These are phyloP conservation scores for Psilocybe subaeruginosa DNA, from an alignment of 768 basidiomycete genomes.

Conservation along the genomic window DNA sequence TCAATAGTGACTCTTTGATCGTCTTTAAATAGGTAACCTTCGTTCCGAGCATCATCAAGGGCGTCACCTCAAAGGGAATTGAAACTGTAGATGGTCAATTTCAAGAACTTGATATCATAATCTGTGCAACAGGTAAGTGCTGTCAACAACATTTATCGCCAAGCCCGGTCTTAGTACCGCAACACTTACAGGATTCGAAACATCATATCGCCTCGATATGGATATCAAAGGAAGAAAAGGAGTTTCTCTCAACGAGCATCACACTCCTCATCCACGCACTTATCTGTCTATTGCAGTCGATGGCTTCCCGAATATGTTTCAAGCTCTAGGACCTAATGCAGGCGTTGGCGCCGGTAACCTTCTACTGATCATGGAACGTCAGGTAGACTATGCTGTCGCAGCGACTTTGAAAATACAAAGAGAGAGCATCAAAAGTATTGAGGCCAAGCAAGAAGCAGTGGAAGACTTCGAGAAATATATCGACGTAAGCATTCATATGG, in stretches of 20 bases:
- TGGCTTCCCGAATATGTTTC: slow-evolving; percentile 74
- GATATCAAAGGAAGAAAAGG: slow-evolving; percentile 58
- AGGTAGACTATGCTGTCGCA: slow-evolving; percentile 58
- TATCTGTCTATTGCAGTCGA: slow-evolving; percentile 64
- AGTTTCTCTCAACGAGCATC: slow-evolving; percentile 52
- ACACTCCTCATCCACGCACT: slow-evolving; percentile 54
- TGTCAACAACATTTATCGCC: slow-evolving; percentile 5
- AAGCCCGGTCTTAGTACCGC: background rate
- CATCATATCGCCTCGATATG: slow-evolving; percentile 49
- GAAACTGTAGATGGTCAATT: slow-evolving; percentile 56
- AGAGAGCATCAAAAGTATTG: slow-evolving; percentile 64
- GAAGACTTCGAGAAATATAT: slow-evolving; percentile 64
- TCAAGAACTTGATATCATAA: slow-evolving; percentile 58
- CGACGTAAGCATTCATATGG: slow-evolving; percentile 38
- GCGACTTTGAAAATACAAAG: slow-evolving; percentile 63
- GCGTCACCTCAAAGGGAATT: slow-evolving; percentile 56
- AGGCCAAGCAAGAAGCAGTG: slow-evolving; percentile 60
- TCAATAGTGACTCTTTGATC: background rate
- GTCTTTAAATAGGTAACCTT: slow-evolving; percentile 48
- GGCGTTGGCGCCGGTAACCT: slow-evolving; percentile 57
- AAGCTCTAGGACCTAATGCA: slow-evolving; percentile 58
- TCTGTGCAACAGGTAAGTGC: slow-evolving; percentile 60
- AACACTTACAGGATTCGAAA: slow-evolving; percentile 52
- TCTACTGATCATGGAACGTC: slow-evolving; percentile 55
- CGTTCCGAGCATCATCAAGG: slow-evolving; percentile 50